Conservation (phyloP, 805 yeast species). For the Wickerhamiella qilinensis region DNA sequence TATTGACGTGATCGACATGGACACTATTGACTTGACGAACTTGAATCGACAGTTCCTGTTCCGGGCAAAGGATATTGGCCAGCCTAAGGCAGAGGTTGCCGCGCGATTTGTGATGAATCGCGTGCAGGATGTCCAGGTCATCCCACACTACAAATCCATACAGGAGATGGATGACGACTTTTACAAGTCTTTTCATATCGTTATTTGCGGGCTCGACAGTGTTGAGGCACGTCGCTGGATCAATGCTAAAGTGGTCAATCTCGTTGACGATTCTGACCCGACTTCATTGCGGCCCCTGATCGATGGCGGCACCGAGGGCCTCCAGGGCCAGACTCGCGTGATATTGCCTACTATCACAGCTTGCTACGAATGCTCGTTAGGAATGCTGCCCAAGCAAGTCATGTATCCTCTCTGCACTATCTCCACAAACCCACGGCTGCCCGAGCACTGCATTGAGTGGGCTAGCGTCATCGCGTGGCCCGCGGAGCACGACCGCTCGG, state of each 20-base stretch:
- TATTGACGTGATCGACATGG: conserved; percentile 66
- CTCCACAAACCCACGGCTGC: conserved; percentile 83
- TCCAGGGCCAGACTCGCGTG: conserved; percentile 78
- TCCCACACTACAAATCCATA: conserved; percentile 48
- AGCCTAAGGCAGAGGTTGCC: conserved; percentile 51
- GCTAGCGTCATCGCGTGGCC: conserved; percentile 69
- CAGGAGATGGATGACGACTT: conserved; percentile 47
- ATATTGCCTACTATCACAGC: conserved; percentile 74
- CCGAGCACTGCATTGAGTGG: conserved; percentile 92
- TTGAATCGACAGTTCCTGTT: conserved; percentile 64
- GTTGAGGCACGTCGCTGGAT: conserved; percentile 88
- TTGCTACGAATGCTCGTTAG: conserved; percentile 84
- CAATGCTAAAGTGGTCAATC: conserved; percentile 45
- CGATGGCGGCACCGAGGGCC: conserved; percentile 94
- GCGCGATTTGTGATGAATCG: conserved; percentile 37
- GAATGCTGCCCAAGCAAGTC: conserved; percentile 39
- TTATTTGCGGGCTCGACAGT: conserved; percentile 78
- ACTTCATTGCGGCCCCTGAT: conserved; percentile 46
- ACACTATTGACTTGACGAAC: conserved; percentile 62
- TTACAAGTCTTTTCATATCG: conserved; percentile 50
- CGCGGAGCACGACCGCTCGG: conserved; percentile 21
- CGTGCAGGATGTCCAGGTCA: conserved; percentile 27
- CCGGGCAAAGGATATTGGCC: conserved; percentile 43
- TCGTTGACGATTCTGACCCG: conserved; percentile 39
- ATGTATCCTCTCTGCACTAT: conserved; percentile 87